Evolutionary conservation across 2,329 filamentous ascomycete genomes (phyloP), one percentile per base, ranked within the genome.

Genomic region (Cyphellophora attinorum): DNA sequence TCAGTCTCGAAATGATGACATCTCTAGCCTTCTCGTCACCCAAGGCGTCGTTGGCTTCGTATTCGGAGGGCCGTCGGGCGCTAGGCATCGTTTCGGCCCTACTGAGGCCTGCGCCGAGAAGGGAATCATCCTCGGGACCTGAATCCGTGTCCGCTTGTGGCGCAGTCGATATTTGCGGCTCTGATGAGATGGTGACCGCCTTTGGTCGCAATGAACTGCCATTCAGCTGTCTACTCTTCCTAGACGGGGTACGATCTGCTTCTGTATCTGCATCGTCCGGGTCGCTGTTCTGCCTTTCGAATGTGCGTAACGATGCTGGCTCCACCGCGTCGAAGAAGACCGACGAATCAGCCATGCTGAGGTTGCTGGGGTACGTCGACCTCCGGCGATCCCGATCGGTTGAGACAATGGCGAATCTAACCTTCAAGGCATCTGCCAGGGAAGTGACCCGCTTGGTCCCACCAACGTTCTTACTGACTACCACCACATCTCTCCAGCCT

Each of bases 361-460:
- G n/a, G 52, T 72, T 79, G 46, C 61, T 56, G 23, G 70, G 66
- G 19, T 53, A 46, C 40, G 57, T 60, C 5, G 59, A 52, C 14
- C 37, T 21, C 11, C 35, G 40, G 21, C 65, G 68, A 34, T 81
- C 40, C 49, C 76, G 72, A 49, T 93, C 85, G 5, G 85, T 93
- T 3, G 85, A 93, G 36, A 98, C 86, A 54, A 98, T 86, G 47
- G 91, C 91, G 50, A 98, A 98, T 66, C 93, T 96, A 49, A 98
- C 74, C 69, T 96, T 96, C 49, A 98, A 64, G 2, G 86, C 86
- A 63, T 98, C 91, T 41, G 91, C 91, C 35, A 98, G 68, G 17
- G 89, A 95, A 11, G 91, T 98, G 25, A 96, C 91, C 46, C 91
- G 76, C 67, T 98, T 98, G 31, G 91, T 96, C 39, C 91, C 91